These are phyloP conservation scores for Euphrasia confusa DNA, from an alignment of 257 asterid genomes.

Conservation along the genomic window DNA sequence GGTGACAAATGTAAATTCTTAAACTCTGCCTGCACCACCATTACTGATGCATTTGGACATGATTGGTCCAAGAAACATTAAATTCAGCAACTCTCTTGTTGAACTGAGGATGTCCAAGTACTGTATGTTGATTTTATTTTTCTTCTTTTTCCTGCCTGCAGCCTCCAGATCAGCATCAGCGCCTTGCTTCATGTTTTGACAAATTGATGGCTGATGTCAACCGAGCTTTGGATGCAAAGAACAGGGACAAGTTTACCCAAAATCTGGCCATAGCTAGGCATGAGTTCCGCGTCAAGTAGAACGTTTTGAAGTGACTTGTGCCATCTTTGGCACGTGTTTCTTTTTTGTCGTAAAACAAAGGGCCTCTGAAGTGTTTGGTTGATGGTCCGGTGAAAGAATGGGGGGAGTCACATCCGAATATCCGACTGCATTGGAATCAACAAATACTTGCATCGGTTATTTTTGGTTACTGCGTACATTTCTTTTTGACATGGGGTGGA, in stretches of 20 bases:
- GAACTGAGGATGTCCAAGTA: slow-evolving; percentile 4
- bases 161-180: slow-evolving; percentile 86
- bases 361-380: slow-evolving; percentile 17
- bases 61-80: background rate
- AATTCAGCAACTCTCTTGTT: slow-evolving; percentile 3
- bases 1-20: too few species aligned
- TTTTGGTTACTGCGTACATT: background rate
- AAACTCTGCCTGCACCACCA: background rate
- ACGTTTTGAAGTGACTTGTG: background rate
- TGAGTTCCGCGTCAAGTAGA: slow-evolving; percentile 78
- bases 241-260: slow-evolving; percentile 93
- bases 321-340: slow-evolving; percentile 1
- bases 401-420: background rate
- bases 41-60: slow-evolving; percentile 4
- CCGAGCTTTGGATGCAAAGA: slow-evolving; percentile 86
- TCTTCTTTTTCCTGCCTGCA: slow-evolving; percentile 35
- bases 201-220: slow-evolving; percentile 76
- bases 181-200: slow-evolving; percentile 76
- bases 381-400: slow-evolving; percentile 13
- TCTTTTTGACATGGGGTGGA: slow-evolving; percentile 13
- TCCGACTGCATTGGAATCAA: slow-evolving; percentile 2
- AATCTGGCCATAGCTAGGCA: slow-evolving; percentile 73
- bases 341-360: slow-evolving; percentile 1
- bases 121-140: slow-evolving; percentile 7
- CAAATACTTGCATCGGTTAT: background rate